Percentiles rank a stretch among this genome's conserved stretches.
Evolutionary conservation across 768 basidiomycete species (phyloP).

Genomic region (Suillus placidus): DNA sequence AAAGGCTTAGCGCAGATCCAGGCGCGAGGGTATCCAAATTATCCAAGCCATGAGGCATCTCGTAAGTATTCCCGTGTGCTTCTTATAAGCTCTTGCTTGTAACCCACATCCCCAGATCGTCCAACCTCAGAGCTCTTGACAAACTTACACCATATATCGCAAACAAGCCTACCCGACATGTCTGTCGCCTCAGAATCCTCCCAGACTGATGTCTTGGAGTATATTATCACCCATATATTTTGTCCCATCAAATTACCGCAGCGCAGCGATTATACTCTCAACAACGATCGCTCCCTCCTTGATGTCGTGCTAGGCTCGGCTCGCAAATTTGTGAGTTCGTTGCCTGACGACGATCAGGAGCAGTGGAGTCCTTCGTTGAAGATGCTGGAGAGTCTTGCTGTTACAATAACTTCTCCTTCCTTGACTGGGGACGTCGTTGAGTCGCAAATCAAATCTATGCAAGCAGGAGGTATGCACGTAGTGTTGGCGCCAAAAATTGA

Average conservation of each 20-base stretch:
- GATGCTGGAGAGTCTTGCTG: slow-evolving; percentile 23
- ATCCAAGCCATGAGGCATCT: neutral
- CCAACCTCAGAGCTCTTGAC: neutral
- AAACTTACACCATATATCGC: neutral
- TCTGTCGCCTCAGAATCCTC: neutral
- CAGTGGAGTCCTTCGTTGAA: slow-evolving; percentile 29
- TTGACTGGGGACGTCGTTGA: slow-evolving; percentile 8
- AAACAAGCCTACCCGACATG: neutral
- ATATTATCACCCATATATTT: slow-evolving; percentile 14
- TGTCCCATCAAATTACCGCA: slow-evolving; percentile 21
- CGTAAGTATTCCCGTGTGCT: neutral
- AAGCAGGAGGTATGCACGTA: slow-evolving; percentile 23
- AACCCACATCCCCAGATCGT: neutral
- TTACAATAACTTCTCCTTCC: slow-evolving; percentile 3
- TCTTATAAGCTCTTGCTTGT: neutral
- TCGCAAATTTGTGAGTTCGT: slow-evolving; percentile 16
- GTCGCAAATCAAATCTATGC: slow-evolving; percentile 24
- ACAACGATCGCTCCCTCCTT: slow-evolving; percentile 29
- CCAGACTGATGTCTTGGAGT: slow-evolving; percentile 1
- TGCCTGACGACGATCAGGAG: slow-evolving; percentile 12
- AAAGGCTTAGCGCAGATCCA: neutral
- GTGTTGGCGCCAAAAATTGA: neutral
- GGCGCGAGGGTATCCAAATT: neutral
- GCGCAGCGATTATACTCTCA: slow-evolving; percentile 25
- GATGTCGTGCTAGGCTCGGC: slow-evolving; percentile 22